Conservation (phyloP, 2,329 filamentous ascomycete species). For the Fusarium buharicum region DNA sequence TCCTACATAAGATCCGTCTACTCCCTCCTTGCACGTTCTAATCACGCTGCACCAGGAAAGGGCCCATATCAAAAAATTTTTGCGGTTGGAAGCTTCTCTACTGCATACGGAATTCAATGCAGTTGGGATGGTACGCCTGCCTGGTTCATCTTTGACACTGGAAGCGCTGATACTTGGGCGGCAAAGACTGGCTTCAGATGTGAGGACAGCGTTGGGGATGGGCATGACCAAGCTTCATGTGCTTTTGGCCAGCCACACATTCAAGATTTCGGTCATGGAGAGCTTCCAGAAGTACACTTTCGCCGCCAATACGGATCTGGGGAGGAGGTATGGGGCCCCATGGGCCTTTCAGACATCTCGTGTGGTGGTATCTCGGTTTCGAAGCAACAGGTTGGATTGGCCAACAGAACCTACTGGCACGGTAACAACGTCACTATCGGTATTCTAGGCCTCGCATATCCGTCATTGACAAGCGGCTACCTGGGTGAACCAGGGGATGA, state of each 20-base stretch:
- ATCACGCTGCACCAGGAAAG: slow-evolving; percentile 30
- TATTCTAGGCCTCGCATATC: slow-evolving; percentile 62
- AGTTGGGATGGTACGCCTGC: slow-evolving; percentile 53
- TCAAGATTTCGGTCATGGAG: slow-evolving; percentile 54
- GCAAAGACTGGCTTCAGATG: slow-evolving; percentile 56
- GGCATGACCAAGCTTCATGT: slow-evolving; percentile 50
- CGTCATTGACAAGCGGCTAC: slow-evolving; percentile 61
- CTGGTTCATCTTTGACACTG: slow-evolving; percentile 61
- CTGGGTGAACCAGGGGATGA: slow-evolving; percentile 54
- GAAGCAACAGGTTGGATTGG: slow-evolving; percentile 60
- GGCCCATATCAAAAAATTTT: slow-evolving; percentile 53
- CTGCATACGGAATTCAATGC: slow-evolving; percentile 56
- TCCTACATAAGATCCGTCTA: slow-evolving; percentile 43
- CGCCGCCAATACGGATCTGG: slow-evolving; percentile 60
- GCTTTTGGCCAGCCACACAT: slow-evolving; percentile 55
- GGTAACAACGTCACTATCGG: slow-evolving; percentile 64
- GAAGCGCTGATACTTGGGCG: slow-evolving; percentile 64
- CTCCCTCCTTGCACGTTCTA: slow-evolving; percentile 45
- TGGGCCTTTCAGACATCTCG: slow-evolving; percentile 59
- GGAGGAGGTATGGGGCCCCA: slow-evolving; percentile 58
- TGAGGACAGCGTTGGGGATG: slow-evolving; percentile 49
- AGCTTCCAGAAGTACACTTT: slow-evolving; percentile 57
- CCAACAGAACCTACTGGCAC: slow-evolving; percentile 61
- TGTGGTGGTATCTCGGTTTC: slow-evolving; percentile 58
- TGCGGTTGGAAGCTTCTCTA: slow-evolving; percentile 52